phyloP scores from a whole-genome alignment of 2,329 filamentous ascomycete genomes.

The Fusarium subglutinans region DNA sequence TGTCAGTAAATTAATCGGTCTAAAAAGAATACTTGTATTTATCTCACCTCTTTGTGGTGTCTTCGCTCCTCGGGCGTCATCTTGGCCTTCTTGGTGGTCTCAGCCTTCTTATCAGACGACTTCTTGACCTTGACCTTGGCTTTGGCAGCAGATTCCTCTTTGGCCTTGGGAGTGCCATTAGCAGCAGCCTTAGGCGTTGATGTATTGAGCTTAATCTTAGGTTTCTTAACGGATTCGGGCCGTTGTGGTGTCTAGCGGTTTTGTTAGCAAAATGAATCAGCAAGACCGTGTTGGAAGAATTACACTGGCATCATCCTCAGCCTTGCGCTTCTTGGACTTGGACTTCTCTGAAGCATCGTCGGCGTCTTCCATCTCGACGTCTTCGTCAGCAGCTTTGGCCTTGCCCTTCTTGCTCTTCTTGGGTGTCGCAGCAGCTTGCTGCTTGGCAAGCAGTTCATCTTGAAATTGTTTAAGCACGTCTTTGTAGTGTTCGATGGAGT shows the following conservation, averaged over 20 bases:
- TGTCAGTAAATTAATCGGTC: constrained; percentile 46
- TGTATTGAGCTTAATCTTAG: constrained; percentile 71
- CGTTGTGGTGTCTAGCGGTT: constrained; percentile 64
- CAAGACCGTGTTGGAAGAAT: constrained; percentile 24
- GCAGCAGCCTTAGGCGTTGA: constrained; percentile 46
- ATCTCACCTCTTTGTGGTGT: constrained; percentile 66
- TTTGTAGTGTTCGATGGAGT: constrained; percentile 86
- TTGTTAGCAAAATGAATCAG: constrained; percentile 21
- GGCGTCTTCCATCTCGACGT: constrained; percentile 69
- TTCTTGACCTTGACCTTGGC: constrained; percentile 65
- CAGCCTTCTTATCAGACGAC: constrained; percentile 66
- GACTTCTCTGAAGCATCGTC: constrained; percentile 72
- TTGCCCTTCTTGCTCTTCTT: constrained; percentile 58
- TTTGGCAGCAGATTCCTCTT: constrained; percentile 63
- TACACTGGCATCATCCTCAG: constrained; percentile 74
- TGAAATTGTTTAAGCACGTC: constrained; percentile 75
- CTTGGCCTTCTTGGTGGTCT: constrained; percentile 64
- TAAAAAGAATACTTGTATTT: neutral
- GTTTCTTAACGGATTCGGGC: constrained; percentile 72
- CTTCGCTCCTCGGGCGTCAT: constrained; percentile 66
- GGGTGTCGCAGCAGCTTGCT: constrained; percentile 52
- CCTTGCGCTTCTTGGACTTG: constrained; percentile 80
- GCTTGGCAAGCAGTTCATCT: constrained; percentile 67
- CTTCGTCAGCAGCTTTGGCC: constrained; percentile 64
- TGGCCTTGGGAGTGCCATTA: constrained; percentile 56